Conservation (phyloP, 345 rosid genomes). For the Hirschfeldia incana region DNA sequence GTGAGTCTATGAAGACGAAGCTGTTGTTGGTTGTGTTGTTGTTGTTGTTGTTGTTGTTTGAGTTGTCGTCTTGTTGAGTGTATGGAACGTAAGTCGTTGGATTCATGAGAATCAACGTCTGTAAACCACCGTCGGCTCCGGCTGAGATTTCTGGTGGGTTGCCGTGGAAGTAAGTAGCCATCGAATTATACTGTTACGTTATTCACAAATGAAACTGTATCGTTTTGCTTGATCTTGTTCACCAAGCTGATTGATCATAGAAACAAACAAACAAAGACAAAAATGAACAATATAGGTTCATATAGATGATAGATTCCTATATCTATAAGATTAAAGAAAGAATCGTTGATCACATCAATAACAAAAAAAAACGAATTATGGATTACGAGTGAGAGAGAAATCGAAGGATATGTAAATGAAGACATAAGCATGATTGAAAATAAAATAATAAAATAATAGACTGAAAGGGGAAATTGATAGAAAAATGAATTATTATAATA, state of each 20-base stretch:
- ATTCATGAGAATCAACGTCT: slow-evolving; percentile 93
- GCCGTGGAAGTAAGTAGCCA: slow-evolving; percentile 88
- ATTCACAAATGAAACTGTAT: slow-evolving; percentile 5
- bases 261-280: background rate
- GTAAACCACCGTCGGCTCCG: slow-evolving; percentile 73
- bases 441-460: slow-evolving; percentile 40
- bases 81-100: slow-evolving; percentile 83
- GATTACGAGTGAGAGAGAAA: slow-evolving; percentile 39
- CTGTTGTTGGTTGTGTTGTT: slow-evolving; percentile 44
- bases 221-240: slow-evolving; percentile 25
- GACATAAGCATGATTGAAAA: slow-evolving; percentile 53
- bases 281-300: slow-evolving; percentile 9
- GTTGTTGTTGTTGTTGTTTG: slow-evolving; percentile 26
- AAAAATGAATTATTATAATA: slow-evolving; percentile 5
- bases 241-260: slow-evolving; percentile 24
- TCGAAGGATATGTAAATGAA: slow-evolving; percentile 35
- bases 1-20: slow-evolving; percentile 43
- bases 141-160: slow-evolving; percentile 75
- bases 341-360: slow-evolving; percentile 31
- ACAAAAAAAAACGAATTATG: slow-evolving; percentile 31
- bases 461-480: slow-evolving; percentile 10
- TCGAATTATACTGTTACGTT: slow-evolving; percentile 16
- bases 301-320: slow-evolving; percentile 19
- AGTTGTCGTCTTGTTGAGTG: slow-evolving; percentile 55
- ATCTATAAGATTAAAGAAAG: slow-evolving; percentile 2